Conservation (phyloP, 179 eudicot species). For the Pouteria campechiana region DNA sequence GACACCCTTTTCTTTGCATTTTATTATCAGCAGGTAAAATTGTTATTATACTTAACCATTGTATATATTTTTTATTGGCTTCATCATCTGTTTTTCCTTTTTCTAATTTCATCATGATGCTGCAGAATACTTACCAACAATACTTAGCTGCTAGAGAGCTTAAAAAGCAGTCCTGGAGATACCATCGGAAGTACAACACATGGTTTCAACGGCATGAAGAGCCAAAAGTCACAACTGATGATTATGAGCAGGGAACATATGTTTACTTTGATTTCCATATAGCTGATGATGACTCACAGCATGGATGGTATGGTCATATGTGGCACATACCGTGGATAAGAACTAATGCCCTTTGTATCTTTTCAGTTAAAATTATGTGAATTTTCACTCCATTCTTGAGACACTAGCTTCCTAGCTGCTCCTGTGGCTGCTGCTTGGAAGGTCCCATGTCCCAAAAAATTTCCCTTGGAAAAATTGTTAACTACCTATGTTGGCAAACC, state of each 20-base stretch:
- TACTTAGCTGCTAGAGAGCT: constrained; percentile 92
- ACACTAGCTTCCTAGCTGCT: too few relatives aligned
- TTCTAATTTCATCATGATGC: constrained; percentile 5
- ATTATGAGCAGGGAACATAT: constrained; percentile 89
- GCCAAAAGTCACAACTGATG: constrained; percentile 92
- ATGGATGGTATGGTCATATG: constrained; percentile 87
- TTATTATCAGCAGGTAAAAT: constrained; percentile 72
- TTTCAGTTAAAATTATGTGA: too few relatives aligned
- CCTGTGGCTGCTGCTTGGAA: too few relatives aligned
- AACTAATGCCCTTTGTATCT: too few relatives aligned
- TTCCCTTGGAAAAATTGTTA: too few relatives aligned
- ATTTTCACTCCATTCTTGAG: too few relatives aligned
- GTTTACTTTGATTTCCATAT: constrained; percentile 90
- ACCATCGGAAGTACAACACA: constrained; percentile 76
- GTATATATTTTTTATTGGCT: background rate
- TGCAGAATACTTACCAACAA: constrained; percentile 93
- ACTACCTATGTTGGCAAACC: too few relatives aligned
- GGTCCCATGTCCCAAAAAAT: too few relatives aligned
- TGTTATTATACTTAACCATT: background rate
- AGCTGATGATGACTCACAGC: constrained; percentile 54
- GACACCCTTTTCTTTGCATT: constrained; percentile 87
- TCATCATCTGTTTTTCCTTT: background rate
- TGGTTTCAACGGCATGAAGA: constrained; percentile 99
- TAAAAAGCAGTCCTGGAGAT: constrained; percentile 99
- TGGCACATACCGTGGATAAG: too few relatives aligned